phyloP scores from a whole-genome alignment of 225 moss, liverwort and hornwort species.

The Pseudisothecium myosuroides region DNA sequence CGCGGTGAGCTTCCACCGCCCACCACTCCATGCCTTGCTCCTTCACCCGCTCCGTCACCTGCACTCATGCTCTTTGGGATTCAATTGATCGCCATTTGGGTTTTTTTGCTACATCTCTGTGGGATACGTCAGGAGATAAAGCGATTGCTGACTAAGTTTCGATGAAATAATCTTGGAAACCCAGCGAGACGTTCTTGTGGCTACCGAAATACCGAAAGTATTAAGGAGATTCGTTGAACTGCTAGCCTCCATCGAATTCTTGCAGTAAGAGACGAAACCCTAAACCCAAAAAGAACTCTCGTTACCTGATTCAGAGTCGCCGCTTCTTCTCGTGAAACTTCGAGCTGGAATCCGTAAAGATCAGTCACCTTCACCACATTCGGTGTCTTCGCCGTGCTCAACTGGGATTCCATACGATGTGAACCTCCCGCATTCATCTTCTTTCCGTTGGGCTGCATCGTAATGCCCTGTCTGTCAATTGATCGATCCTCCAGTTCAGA shows the following conservation, averaged over 20 bases:
- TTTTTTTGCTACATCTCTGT: not conserved
- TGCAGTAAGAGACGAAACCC: not conserved
- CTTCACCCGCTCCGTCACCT: slow-evolving; percentile 76
- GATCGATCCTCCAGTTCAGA: not conserved
- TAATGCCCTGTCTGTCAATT: not conserved
- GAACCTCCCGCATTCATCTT: slow-evolving; percentile 3
- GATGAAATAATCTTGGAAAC: not conserved
- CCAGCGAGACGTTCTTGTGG: not conserved
- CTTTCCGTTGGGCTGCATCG: not conserved
- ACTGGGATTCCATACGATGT: not conserved
- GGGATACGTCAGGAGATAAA: not conserved
- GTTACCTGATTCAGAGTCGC: slow-evolving; percentile 61
- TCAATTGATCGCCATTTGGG: not conserved
- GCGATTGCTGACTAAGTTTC: not conserved
- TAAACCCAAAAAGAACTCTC: not conserved
- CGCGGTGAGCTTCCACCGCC: slow-evolving; percentile 76
- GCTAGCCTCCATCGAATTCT: not conserved
- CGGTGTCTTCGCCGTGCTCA: slow-evolving; percentile 8
- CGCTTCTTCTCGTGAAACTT: slow-evolving; percentile 72
- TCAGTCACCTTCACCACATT: slow-evolving; percentile 63
- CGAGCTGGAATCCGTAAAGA: slow-evolving; percentile 63
- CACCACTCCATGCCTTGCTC: slow-evolving; percentile 94
- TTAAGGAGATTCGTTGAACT: not conserved
- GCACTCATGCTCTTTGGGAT: not conserved
- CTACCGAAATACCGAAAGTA: not conserved